Percentiles rank a stretch among this genome's conserved stretches.
These are phyloP conservation scores for Neophaeococcomyces aloes DNA, from an alignment of 2,329 filamentous ascomycete genomes.

Conservation along the genomic window DNA sequence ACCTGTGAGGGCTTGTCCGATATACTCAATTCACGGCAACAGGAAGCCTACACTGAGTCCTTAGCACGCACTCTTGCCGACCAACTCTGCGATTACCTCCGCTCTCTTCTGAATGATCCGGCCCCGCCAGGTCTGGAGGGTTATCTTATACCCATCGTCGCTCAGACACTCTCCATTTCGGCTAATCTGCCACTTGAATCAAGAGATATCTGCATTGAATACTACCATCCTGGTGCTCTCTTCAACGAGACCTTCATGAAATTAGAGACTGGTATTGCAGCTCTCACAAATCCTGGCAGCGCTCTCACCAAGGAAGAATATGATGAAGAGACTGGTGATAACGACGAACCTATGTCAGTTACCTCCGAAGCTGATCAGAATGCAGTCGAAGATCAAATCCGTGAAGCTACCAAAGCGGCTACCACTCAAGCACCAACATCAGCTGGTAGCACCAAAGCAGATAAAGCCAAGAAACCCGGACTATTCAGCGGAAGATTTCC, in stretches of 20 bases:
- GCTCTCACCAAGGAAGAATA: slow-evolving; percentile 21
- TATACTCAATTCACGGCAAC: slow-evolving; percentile 54
- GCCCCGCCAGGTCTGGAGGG: slow-evolving; percentile 74
- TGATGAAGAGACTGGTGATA: slow-evolving; percentile 12
- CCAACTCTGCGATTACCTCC: slow-evolving; percentile 58
- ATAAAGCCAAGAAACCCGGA: background rate
- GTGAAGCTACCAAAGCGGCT: slow-evolving; percentile 4
- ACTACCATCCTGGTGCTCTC: slow-evolving; percentile 65
- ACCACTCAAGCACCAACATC: background rate
- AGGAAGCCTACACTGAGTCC: slow-evolving; percentile 53
- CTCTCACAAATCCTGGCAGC: slow-evolving; percentile 39
- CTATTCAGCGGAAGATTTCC: background rate
- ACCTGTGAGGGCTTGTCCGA: slow-evolving; percentile 84
- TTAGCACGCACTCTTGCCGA: slow-evolving; percentile 61
- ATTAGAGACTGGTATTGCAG: slow-evolving; percentile 56
- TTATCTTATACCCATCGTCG: slow-evolving; percentile 82
- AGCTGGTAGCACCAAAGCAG: background rate
- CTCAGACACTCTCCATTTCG: slow-evolving; percentile 76
- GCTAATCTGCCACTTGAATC: slow-evolving; percentile 82
- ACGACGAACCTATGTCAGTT: slow-evolving; percentile 11
- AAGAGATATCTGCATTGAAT: slow-evolving; percentile 77
- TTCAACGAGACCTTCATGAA: slow-evolving; percentile 74
- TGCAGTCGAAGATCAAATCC: slow-evolving; percentile 7
- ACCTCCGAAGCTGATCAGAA: slow-evolving; percentile 12
- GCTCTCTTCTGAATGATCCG: slow-evolving; percentile 64